These are phyloP conservation scores for Dendrobium catenatum DNA, from an alignment of 106 monocot species.

Conservation along the genomic window DNA sequence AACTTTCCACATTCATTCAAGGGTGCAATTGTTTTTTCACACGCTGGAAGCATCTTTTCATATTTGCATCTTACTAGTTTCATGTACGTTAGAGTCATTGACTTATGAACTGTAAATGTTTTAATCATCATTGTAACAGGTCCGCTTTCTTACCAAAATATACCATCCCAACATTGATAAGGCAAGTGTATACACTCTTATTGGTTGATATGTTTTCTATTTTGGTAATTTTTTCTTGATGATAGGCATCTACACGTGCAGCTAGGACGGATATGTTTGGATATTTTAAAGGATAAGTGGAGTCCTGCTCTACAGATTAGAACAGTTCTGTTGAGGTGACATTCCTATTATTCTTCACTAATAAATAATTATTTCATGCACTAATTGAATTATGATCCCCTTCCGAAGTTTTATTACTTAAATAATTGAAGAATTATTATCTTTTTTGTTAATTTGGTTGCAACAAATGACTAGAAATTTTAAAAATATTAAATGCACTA, in stretches of 20 bases:
- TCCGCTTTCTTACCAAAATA: conserved; percentile 87
- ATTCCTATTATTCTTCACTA: not conserved
- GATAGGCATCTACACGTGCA: conserved; percentile 11
- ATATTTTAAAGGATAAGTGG: conserved; percentile 94
- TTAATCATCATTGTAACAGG: conserved; percentile 32
- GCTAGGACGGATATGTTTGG: conserved; percentile 85
- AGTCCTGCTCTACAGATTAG: conserved; percentile 89
- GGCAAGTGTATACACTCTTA: conserved; percentile 23
- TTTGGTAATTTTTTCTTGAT: not conserved
- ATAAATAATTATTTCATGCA: too few relatives aligned
- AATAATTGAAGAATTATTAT: not conserved
- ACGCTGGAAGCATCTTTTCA: too few relatives aligned
- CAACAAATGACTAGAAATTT: too few relatives aligned
- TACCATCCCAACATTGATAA: conserved; percentile 97
- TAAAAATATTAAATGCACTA: too few relatives aligned
- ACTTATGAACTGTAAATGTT: not conserved
- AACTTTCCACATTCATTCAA: not conserved
- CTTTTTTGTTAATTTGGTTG: not conserved
- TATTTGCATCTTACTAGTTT: too few relatives aligned
- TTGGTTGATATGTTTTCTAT: not conserved
- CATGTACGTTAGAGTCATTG: too few relatives aligned
- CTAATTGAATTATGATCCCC: too few relatives aligned
- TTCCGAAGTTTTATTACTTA: not conserved
- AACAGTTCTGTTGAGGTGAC: conserved; percentile 77
- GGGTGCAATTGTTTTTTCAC: not conserved